Evolutionary conservation across 768 basidiomycete species (phyloP), one percentile per base, ranked within the genome.

Genomic region (Fomitopsis pulvina): DNA sequence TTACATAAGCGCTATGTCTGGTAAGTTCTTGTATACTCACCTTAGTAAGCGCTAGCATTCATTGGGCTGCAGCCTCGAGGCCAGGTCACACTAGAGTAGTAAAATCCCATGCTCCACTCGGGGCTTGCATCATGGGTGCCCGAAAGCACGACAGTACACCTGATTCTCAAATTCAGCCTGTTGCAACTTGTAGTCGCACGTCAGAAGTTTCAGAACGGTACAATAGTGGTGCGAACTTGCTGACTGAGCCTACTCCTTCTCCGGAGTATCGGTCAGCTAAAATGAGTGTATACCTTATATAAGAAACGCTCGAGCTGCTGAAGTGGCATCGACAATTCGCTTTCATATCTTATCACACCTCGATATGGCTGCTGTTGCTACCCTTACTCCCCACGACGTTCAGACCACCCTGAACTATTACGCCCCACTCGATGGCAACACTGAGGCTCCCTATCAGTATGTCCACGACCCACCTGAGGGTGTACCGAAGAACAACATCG

Each of bases 321-420:
- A 32, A 32, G 30, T 16, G 16, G 8, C 7, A 8, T 32, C 16
- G 30, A 7, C 7, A 32, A 32, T 16, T 32, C 30, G 30, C 30
- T 32, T n/a, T n/a, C 30, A 32, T 8, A 16, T 32, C 30, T 32
- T 7, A 7, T 7, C 30, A 7, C 8, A 8, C 7, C 16, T 32
- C 30, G 16, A 32, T 7, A 58, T 41, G 49, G 59, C 64, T 45
- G 61, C 65, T 37, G 45, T 58, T 26, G 47, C 59, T 29, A 57
- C 61, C 1, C 62, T 63, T n/a, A 38, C 59, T 27, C 59, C 68
- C 21, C 68, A 61, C 26, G 66, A 70, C 57, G 67, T 72, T 29
- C 63, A 58, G 11, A 66, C 70, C 22, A 64, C 60, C 21, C 62
- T 73, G 55, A 70, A 73, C 58, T 72, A 72, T 46, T 59, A 62